Percentiles rank a stretch among this genome's conserved stretches.
These are phyloP conservation scores for Suhomyces kilbournensis DNA, from an alignment of 805 yeast genomes.

Conservation along the genomic window DNA sequence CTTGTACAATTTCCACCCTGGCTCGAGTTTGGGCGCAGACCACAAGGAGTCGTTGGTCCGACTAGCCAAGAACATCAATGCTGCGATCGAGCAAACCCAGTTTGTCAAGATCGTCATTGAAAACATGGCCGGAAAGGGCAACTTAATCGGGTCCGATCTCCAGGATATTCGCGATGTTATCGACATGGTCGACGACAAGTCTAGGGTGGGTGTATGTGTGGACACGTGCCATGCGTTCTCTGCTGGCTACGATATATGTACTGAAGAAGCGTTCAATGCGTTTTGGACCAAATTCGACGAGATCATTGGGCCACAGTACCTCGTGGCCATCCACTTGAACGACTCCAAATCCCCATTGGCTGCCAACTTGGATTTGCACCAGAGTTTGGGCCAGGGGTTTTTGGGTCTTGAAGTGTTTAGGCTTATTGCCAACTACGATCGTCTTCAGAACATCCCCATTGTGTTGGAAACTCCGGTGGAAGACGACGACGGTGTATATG, in stretches of 20 bases:
- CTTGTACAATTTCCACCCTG: constrained; percentile 89
- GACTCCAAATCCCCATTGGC: constrained; percentile 94
- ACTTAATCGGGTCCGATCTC: constrained; percentile 76
- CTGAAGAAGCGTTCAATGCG: constrained; percentile 49
- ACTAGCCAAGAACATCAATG: constrained; percentile 77
- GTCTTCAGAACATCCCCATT: constrained; percentile 67
- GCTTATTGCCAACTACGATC: constrained; percentile 63
- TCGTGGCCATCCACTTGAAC: constrained; percentile 82
- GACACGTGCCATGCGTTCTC: constrained; percentile 97
- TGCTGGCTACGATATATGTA: constrained; percentile 88
- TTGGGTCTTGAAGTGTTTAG: constrained; percentile 84
- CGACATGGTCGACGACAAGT: constrained; percentile 71
- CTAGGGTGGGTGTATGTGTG: constrained; percentile 89
- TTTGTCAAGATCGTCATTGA: constrained; percentile 88
- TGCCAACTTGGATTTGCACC: constrained; percentile 89
- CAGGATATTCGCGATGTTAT: constrained; percentile 77
- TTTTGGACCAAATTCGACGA: constrained; percentile 80
- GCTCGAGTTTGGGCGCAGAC: constrained; percentile 74
- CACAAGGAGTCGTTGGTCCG: constrained; percentile 60
- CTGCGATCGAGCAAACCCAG: constrained; percentile 67
- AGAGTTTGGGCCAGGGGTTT: constrained; percentile 84
- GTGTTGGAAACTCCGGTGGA: constrained; percentile 84
- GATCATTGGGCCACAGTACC: constrained; percentile 68
- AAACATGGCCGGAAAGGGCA: constrained; percentile 98
- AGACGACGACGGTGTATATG: constrained; percentile 63